A percentile compares a stretch with the other conserved stretches of the same genome.
Evolutionary conservation across 352 stramenopile genomes (phyloP).

Genomic region (Pythium monospermum): DNA sequence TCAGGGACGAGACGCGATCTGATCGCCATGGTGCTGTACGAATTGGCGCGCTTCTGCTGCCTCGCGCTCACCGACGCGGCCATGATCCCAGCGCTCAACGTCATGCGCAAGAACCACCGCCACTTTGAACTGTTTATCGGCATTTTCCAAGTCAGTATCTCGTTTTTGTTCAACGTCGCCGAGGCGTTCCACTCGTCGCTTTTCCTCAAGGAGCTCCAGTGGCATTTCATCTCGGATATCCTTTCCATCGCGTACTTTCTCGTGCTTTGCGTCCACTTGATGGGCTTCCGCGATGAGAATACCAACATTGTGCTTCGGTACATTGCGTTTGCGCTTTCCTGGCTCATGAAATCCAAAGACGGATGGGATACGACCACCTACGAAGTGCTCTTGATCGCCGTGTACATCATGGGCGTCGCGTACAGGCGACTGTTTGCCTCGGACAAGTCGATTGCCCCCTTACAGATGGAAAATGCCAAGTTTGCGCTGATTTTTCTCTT

Average conservation of each 20-base stretch:
- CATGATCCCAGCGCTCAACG: slow-evolving; percentile 68
- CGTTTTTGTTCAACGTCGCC: slow-evolving; percentile 81
- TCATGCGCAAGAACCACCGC: slow-evolving; percentile 78
- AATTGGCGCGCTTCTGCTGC: slow-evolving; percentile 59
- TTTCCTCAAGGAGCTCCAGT: slow-evolving; percentile 70
- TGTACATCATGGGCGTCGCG: slow-evolving; percentile 46
- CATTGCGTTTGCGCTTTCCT: slow-evolving; percentile 72
- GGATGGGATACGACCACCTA: slow-evolving; percentile 67
- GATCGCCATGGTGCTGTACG: slow-evolving; percentile 21
- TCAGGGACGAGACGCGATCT: too few relatives aligned
- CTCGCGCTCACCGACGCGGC: slow-evolving; percentile 64
- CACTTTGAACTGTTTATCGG: slow-evolving; percentile 90
- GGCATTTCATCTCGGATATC: slow-evolving; percentile 87
- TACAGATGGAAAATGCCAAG: slow-evolving; percentile 52
- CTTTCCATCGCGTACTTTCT: slow-evolving; percentile 83
- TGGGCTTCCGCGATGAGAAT: slow-evolving; percentile 78
- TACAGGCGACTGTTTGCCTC: slow-evolving; percentile 49
- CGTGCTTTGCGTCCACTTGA: slow-evolving; percentile 80
- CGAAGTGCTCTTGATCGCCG: slow-evolving; percentile 56
- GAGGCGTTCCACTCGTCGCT: slow-evolving; percentile 60
- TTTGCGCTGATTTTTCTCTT: slow-evolving; percentile 41
- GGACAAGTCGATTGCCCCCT: slow-evolving; percentile 41
- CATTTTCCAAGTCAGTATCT: slow-evolving; percentile 71
- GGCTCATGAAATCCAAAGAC: slow-evolving; percentile 86
- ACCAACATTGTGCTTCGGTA: slow-evolving; percentile 84